Conservation (phyloP, 495 filamentous ascomycete species). For the Evansstolkia leycettana region DNA sequence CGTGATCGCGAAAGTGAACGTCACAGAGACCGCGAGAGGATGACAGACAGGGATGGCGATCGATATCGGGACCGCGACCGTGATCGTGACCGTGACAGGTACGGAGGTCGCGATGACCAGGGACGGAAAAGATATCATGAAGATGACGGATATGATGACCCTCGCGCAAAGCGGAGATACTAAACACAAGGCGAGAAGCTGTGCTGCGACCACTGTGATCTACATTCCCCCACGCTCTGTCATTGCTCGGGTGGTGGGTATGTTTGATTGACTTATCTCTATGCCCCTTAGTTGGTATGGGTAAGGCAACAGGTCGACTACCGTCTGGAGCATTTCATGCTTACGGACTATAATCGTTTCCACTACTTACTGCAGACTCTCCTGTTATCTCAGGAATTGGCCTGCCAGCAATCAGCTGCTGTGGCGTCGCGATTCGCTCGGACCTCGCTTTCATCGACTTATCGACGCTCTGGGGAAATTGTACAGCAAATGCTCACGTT, state of each 20-base stretch:
- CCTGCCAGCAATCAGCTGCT: too few species aligned
- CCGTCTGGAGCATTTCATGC: not conserved
- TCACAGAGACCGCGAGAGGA: conserved; percentile 38
- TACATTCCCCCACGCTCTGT: conserved; percentile 5
- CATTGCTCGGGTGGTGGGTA: conserved; percentile 39
- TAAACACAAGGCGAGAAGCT: conserved; percentile 18
- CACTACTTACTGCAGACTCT: conserved; percentile 1
- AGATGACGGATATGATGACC: conserved; percentile 59
- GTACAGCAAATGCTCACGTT: too few species aligned
- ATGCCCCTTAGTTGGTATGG: conserved; percentile 5
- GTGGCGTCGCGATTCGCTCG: too few species aligned
- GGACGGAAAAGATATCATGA: conserved; percentile 46
- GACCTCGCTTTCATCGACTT: too few species aligned
- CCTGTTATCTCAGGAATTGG: too few species aligned
- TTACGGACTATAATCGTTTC: conserved; percentile 4
- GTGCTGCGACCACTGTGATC: too few species aligned
- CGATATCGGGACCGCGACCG: conserved; percentile 42
- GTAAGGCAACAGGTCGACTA: not conserved
- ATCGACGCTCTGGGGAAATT: too few species aligned
- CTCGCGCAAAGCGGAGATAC: conserved; percentile 68
- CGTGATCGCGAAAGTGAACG: conserved; percentile 45
- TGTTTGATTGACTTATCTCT: conserved; percentile 2
- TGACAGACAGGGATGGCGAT: conserved; percentile 29
- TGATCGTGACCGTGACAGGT: conserved; percentile 32
- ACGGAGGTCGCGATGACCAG: conserved; percentile 50